Evolutionary conservation across 257 asterid genomes (phyloP), one percentile per base, ranked within the genome.

Genomic region (Lavandula angustifolia): DNA sequence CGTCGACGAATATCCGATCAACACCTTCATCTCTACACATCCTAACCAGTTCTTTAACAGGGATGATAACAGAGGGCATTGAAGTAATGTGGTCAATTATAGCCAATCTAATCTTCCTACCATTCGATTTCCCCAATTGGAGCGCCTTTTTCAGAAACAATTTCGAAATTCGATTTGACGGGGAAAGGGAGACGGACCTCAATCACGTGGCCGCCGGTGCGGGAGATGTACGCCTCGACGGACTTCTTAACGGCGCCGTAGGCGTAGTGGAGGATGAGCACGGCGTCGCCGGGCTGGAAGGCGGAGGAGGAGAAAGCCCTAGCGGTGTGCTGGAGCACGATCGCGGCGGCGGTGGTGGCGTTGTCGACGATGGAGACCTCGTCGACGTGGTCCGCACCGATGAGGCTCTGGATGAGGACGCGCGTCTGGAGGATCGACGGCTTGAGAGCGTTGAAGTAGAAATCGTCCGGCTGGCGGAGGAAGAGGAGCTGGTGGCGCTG

Each of bases 271-370:
- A 91, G 94, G 54, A 91, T 81, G 10, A 91, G 62, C 7, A 77
- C 95, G 16, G 82, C 82, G 27, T 91, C 98, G 1, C 95, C 95
- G 12, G 78, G 71, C 6, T 31, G 73, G 56, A 82, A 88, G 49
- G 9, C 16, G 52, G 81, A 51, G 38, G 83, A 51, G 59, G 78
- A 78, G 81, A 86, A 88, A 1, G 86, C 73, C 88, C 95, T 76
- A 10, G 95, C 78, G 59, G 77, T 54, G 69, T 88, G 86, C 78
- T 84, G 95, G 69, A 91, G 86, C 59, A 84, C 80, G 10, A 91
- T 64, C 4, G 98, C 98, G 6, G 95, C 95, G 62, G 95, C 96
- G 9, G 95, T 91, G 69, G 96, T 91, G 79, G 92, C 96, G 78
- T 86, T 88, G 57, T 91, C 98, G n/a, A 91, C 91, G 77, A 86